phyloP scores from a whole-genome alignment of 2,329 filamentous ascomycete species.

The Diatrype stigma region DNA sequence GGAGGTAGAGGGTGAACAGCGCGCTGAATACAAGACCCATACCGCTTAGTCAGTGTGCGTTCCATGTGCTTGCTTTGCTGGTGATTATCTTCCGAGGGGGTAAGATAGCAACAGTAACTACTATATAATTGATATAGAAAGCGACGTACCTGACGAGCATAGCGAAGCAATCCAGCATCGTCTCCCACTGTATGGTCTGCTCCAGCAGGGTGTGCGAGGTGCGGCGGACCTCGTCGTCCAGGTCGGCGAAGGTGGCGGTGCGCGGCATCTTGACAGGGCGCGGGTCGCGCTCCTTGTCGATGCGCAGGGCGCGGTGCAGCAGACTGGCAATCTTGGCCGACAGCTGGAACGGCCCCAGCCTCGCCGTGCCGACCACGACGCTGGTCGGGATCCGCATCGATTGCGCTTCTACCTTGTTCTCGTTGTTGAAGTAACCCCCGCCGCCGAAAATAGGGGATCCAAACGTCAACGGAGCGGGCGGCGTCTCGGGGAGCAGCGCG shows the following conservation, averaged over 20 bases:
- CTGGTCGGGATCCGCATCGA: slow-evolving; percentile 15
- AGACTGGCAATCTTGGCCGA: slow-evolving; percentile 27
- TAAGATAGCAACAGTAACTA: neutral
- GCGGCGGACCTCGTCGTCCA: slow-evolving; percentile 25
- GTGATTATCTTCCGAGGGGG: too few species aligned
- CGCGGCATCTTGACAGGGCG: slow-evolving; percentile 20
- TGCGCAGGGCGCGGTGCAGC: slow-evolving; percentile 25
- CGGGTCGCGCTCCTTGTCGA: slow-evolving; percentile 23
- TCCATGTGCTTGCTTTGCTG: too few species aligned
- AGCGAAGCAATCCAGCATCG: slow-evolving; percentile 28
- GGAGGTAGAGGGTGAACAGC: slow-evolving; percentile 28
- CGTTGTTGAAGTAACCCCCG: neutral
- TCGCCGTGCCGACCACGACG: slow-evolving; percentile 15
- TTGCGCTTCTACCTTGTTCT: neutral
- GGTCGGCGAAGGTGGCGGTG: slow-evolving; percentile 19
- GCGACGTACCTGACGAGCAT: slow-evolving; percentile 29
- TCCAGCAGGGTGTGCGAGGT: slow-evolving; percentile 22
- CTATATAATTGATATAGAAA: neutral
- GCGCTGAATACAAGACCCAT: slow-evolving; percentile 18
- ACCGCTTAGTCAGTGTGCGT: too few species aligned
- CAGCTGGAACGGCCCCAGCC: slow-evolving; percentile 24
- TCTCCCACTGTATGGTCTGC: slow-evolving; percentile 26
- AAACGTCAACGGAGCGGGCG: slow-evolving; percentile 14
- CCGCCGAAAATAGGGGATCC: slow-evolving; percentile 4
- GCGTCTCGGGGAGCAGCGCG: slow-evolving; percentile 26